Evolutionary conservation across 179 eudicot genomes (phyloP).

Genomic region (Amaranthus tricolor): DNA sequence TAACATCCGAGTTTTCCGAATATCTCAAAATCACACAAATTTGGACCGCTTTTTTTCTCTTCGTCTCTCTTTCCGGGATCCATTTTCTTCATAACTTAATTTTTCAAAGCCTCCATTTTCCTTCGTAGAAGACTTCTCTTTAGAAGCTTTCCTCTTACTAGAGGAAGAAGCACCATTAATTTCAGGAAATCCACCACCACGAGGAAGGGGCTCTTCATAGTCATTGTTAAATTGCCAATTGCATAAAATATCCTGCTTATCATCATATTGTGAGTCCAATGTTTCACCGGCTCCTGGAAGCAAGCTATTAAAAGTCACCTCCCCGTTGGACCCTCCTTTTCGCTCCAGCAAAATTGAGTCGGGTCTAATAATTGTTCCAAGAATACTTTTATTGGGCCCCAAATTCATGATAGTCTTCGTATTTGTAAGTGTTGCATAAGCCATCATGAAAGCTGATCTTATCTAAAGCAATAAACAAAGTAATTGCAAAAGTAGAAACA

Average conservation of each 20-base stretch:
- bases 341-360: slow-evolving; percentile 74
- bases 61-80: slow-evolving; percentile 37
- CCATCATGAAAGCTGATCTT: slow-evolving; percentile 89
- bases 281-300: slow-evolving; percentile 88
- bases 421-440: slow-evolving; percentile 70
- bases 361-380: slow-evolving; percentile 89
- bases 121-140: slow-evolving; percentile 36
- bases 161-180: slow-evolving; percentile 39
- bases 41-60: slow-evolving; percentile 38
- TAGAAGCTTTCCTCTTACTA: slow-evolving; percentile 49
- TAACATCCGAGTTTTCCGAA: background rate
- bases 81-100: slow-evolving; percentile 29
- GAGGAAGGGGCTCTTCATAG: slow-evolving; percentile 54
- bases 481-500: background rate
- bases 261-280: slow-evolving; percentile 32
- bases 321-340: slow-evolving; percentile 77
- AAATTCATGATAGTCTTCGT: slow-evolving; percentile 62
- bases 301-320: slow-evolving; percentile 56
- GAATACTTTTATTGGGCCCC: slow-evolving; percentile 76
- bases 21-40: slow-evolving; percentile 8
- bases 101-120: slow-evolving; percentile 34
- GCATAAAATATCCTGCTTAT: slow-evolving; percentile 59
- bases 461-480: slow-evolving; percentile 45
- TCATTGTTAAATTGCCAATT: slow-evolving; percentile 70
- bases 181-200: slow-evolving; percentile 49